A percentile compares a stretch with the other conserved stretches of the same genome.
Conservation (phyloP, 73 alveolate species). For the Paramecium caudatum region DNA sequence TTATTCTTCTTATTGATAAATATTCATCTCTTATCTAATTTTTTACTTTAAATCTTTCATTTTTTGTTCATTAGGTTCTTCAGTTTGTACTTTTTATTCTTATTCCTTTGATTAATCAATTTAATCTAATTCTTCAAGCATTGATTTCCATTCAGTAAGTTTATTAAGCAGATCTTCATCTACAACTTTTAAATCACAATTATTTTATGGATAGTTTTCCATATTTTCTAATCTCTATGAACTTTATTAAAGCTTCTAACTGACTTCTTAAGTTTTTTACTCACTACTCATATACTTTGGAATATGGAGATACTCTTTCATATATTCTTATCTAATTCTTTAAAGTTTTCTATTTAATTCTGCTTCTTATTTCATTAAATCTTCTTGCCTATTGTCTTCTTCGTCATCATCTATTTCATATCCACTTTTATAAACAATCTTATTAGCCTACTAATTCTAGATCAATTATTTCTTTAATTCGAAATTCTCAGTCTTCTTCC, state of each 20-base stretch:
- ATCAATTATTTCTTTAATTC: slow-evolving; percentile 26
- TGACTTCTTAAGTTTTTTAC: slow-evolving; percentile 35
- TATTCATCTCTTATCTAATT: neutral
- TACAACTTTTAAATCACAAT: neutral
- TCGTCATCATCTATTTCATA: slow-evolving; percentile 65
- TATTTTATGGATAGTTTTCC: neutral
- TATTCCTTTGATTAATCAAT: neutral
- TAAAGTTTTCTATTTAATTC: slow-evolving; percentile 30
- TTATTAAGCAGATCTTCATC: slow-evolving; percentile 17
- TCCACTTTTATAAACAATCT: slow-evolving; percentile 40
- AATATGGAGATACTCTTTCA: neutral
- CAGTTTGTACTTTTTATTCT: neutral
- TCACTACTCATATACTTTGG: slow-evolving; percentile 57
- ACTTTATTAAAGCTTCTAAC: neutral
- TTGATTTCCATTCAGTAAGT: slow-evolving; percentile 5
- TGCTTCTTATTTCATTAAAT: neutral
- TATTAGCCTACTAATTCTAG: slow-evolving; percentile 6
- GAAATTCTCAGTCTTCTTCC: slow-evolving; percentile 36
- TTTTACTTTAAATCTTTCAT: neutral
- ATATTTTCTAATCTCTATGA: slow-evolving; percentile 36
- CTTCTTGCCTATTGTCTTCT: slow-evolving; percentile 11
- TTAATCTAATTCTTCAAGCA: slow-evolving; percentile 6
- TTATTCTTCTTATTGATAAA: neutral
- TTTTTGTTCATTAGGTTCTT: neutral
- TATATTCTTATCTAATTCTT: slow-evolving; percentile 30